Conservation (phyloP, 768 basidiomycete genomes). For the Lactifluus volemus region DNA sequence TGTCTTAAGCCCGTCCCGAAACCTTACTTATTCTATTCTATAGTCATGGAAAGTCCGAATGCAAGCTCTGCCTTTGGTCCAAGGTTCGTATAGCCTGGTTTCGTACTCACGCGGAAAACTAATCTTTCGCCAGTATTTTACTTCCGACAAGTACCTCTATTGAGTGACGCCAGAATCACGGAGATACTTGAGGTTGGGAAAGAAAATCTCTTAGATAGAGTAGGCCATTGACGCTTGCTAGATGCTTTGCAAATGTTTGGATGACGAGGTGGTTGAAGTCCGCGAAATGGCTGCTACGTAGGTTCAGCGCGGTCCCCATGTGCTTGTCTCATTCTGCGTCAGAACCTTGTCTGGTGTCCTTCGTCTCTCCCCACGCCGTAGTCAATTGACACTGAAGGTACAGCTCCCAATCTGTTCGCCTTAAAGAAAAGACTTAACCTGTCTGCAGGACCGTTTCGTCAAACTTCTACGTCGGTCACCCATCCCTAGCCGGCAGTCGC, state of each 20-base stretch:
- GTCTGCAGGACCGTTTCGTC: conserved; percentile 62
- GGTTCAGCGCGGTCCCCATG: conserved; percentile 22
- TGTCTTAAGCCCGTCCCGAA: background rate
- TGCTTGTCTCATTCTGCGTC: background rate
- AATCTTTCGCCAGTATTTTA: conserved; percentile 52
- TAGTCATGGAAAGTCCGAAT: conserved; percentile 85
- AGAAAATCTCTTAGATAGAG: background rate
- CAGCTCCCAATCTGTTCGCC: conserved; percentile 19
- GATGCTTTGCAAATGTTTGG: conserved; percentile 73
- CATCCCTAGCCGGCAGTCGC: conserved; percentile 55
- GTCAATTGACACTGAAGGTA: conserved; percentile 65
- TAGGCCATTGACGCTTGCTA: conserved; percentile 22
- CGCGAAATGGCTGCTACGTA: conserved; percentile 83
- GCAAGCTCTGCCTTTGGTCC: conserved; percentile 78
- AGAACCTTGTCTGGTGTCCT: conserved; percentile 79
- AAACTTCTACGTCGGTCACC: conserved; percentile 59
- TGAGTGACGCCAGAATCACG: conserved; percentile 65
- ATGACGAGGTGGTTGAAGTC: conserved; percentile 85
- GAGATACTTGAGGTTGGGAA: conserved; percentile 67
- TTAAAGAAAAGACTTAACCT: conserved; percentile 25
- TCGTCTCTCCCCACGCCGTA: conserved; percentile 70
- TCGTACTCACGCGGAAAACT: background rate
- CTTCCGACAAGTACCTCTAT: conserved; percentile 80
- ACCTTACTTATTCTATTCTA: background rate
- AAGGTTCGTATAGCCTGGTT: conserved; percentile 36